Percentiles rank a stretch among this genome's conserved stretches.
Evolutionary conservation across 2,329 filamentous ascomycete species (phyloP).

Genomic region (Claviceps maximensis): DNA sequence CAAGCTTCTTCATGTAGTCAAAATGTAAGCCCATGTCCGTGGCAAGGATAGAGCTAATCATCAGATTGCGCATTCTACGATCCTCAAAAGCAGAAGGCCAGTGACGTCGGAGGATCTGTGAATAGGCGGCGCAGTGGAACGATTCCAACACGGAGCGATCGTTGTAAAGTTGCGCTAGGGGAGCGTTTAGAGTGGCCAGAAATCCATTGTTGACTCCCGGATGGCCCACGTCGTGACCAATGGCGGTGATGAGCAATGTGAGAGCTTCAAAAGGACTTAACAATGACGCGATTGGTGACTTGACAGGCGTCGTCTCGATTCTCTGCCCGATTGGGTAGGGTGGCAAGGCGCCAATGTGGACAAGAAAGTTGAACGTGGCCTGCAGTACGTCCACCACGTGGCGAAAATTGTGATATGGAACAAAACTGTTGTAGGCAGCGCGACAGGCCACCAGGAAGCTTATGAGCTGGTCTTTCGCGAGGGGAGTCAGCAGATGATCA

Average conservation of each 20-base stretch:
- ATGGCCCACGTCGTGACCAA: constrained; percentile 94
- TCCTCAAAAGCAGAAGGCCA: constrained; percentile 79
- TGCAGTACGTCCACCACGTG: constrained; percentile 95
- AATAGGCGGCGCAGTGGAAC: constrained; percentile 94
- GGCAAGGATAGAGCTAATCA: constrained; percentile 95
- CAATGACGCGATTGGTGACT: constrained; percentile 57
- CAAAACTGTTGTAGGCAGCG: constrained; percentile 89
- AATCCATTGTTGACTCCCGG: constrained; percentile 98
- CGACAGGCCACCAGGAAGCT: constrained; percentile 80
- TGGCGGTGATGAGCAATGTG: constrained; percentile 84
- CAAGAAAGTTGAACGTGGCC: constrained; percentile 79
- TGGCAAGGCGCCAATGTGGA: constrained; percentile 64
- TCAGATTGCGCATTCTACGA: constrained; percentile 66
- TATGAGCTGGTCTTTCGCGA: constrained; percentile 56
- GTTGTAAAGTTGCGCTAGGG: constrained; percentile 89
- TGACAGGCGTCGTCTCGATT: constrained; percentile 21
- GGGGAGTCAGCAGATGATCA: constrained; percentile 24
- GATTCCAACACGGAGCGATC: constrained; percentile 93
- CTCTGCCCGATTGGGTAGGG: constrained; percentile 40
- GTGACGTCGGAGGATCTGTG: constrained; percentile 82
- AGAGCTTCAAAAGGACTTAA: constrained; percentile 80
- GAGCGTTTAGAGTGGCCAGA: constrained; percentile 79
- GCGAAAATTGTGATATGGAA: constrained; percentile 96
- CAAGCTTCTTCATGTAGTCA: constrained; percentile 85
- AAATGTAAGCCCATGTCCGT: constrained; percentile 98